Evolutionary conservation across 441 rosid species (phyloP), one percentile per base, ranked within the genome.

Genomic region (Pelargonium citronellum): DNA sequence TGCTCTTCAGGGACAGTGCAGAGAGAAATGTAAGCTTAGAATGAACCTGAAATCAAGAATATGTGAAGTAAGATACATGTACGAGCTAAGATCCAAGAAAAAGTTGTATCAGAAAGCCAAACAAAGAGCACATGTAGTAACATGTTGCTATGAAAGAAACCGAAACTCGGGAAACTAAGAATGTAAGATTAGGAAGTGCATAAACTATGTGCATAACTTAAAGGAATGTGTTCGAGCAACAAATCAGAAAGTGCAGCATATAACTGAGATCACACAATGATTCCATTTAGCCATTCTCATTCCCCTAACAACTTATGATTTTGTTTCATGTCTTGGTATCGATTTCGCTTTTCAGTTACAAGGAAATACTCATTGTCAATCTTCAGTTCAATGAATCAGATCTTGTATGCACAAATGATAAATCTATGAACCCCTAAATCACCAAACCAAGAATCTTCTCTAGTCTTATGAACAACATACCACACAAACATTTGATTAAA

Each of bases 1-100:
- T 66, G 67, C 7, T 20, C 73, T 70, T 72, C 67, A 66, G 34
- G 70, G 5, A 41, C 69, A 67, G 51, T 69, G 58, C 49, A 69
- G 64, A 67, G 51, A 30, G 63, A 60, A 68, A 66, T 17, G 13
- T 22, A 67, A 69, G 20, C 58, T 17, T 17, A 53, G 16, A 53
- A 53, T 41, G 49, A 68, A 73, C 79, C 73, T 67, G 65, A 12
- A 11, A 69, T 44, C 17, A 70, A 19, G 2, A 16, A 39, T 34
- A 2, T 24, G 16, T 11, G 19, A 17, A 67, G n/a, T 51, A 6
- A 27, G 4, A 11, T 43, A 11, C 46, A 15, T 12, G 27, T 13
- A 11, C 27, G 12, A 27, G 71, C 72, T 13, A 24, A 49, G 22
- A 60, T 16, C 3, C 8, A 70, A 20, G 34, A 47, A 58, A 22